Base-by-base conservation (phyloP, 2,329 filamentous ascomycete genomes). In the Laburnicola sp. region DNA sequence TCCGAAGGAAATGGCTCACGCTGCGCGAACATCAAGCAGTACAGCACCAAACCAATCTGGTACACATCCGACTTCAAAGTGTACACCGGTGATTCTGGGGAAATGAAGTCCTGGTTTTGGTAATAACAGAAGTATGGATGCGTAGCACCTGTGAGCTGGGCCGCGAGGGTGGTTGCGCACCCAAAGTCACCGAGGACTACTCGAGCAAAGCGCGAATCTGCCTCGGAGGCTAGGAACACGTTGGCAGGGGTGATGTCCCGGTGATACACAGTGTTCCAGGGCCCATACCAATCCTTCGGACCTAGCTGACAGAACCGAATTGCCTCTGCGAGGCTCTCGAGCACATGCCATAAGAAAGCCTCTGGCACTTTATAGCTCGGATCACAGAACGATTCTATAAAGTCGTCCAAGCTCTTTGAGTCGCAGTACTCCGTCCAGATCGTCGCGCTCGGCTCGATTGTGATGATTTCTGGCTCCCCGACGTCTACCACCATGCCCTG, bases 101-200 rank as follows among this genome's bases (percentile, higher is more conserved):
- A 22, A 6, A 16, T 23, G 10, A 25, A 49, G 2, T 11, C 11
- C 8, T 32, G 11, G 21, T 46, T 26, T 22, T 44, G 40, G 10
- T 11, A 10, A 1, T 31, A 45, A 21, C 3, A 2, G 11, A 16
- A 6, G 5, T 22, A 25, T 2, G 7, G n/a, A 16, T 30, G 8
- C 16, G n/a, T 31, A 32, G 4, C 32, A 16, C 23, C 10, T 8
- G 1, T 6, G 6, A 8, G 8, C 26, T 38, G 36, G 32, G 23
- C 6, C 7, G 9, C 9, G 25, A 7, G 4, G 2, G 39, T 30
- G 6, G 39, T 44, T 23, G 37, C 34, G 31, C 34, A 37, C 9
- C 47, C 47, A 11, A 50, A 50, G 34, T 50, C 40, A 7, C 39
- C 47, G 8, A 50, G 39, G 10, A 50, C 25, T 5, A 50, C 47